A percentile compares a stretch with the other conserved stretches of the same genome.
Conservation (phyloP, 345 rosid species). For the Balakata baccata region DNA sequence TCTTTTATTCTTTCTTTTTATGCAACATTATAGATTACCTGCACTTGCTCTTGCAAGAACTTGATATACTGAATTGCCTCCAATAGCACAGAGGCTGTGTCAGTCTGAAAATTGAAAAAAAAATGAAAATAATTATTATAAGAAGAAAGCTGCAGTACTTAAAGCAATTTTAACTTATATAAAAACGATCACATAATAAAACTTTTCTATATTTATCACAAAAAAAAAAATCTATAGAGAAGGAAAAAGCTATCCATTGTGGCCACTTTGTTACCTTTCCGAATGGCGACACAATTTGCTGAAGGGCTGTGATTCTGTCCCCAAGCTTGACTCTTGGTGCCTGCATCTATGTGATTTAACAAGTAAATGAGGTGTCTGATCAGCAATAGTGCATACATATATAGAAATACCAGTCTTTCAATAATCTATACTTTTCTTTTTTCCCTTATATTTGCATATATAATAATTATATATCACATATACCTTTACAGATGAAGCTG, state of each 20-base stretch:
- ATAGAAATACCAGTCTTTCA: too few relatives aligned
- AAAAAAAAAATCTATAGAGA: too few relatives aligned
- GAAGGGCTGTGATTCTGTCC: slow-evolving; percentile 83
- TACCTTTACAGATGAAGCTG: slow-evolving; percentile 67
- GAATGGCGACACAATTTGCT: slow-evolving; percentile 96
- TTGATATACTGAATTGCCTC: slow-evolving; percentile 79
- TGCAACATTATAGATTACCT: slow-evolving; percentile 38
- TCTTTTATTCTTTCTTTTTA: neutral
- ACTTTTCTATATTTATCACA: neutral
- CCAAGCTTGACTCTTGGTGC: slow-evolving; percentile 81
- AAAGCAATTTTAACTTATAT: neutral
- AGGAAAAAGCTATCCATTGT: slow-evolving; percentile 1
- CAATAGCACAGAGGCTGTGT: slow-evolving; percentile 79
- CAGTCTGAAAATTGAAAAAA: slow-evolving; percentile 52
- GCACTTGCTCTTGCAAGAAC: slow-evolving; percentile 76
- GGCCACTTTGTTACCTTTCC: slow-evolving; percentile 60
- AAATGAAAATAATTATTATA: neutral
- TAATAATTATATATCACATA: neutral
- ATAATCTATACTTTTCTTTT: too few relatives aligned
- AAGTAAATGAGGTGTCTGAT: neutral
- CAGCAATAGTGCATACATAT: too few relatives aligned
- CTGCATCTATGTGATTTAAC: slow-evolving; percentile 36
- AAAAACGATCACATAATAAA: neutral
- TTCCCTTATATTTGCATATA: neutral
- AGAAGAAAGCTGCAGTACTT: neutral